These are phyloP conservation scores for Auriscalpium microsporum DNA, from an alignment of 768 basidiomycete species.

Conservation along the genomic window DNA sequence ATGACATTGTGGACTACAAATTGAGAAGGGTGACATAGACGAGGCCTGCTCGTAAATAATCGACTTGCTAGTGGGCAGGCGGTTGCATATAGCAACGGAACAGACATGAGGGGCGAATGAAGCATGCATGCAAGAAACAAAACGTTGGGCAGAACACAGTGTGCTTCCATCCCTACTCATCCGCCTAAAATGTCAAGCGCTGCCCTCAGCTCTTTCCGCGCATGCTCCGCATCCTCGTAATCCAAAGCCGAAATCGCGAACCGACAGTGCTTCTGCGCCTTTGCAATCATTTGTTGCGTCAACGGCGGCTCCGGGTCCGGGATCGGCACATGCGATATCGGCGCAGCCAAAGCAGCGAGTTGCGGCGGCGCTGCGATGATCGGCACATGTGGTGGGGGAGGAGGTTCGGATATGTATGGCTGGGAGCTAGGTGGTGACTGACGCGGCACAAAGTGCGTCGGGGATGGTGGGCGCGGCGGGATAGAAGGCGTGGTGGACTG, in stretches of 20 bases:
- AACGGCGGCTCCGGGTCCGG: conserved; percentile 24
- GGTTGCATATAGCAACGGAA: no score
- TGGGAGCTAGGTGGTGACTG: conserved; percentile 5
- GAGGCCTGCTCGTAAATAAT: no score
- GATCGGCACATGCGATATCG: conserved; percentile 3
- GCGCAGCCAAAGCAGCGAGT: not conserved
- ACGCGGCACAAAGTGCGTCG: conserved; percentile 6
- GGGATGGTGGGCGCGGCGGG: conserved; percentile 8
- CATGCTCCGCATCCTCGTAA: conserved; percentile 88
- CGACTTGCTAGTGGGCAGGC: no score
- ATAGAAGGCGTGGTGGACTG: not conserved
- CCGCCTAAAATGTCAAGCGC: conserved; percentile 65
- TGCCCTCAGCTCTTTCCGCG: conserved; percentile 69
- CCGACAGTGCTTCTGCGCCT: conserved; percentile 84
- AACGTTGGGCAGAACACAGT: no score
- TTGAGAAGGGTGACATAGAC: no score
- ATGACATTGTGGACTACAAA: no score
- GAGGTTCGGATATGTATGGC: not conserved
- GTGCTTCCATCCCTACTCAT: conserved; percentile 15
- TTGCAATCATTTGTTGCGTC: conserved; percentile 56
- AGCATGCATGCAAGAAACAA: no score
- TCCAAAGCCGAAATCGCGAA: conserved; percentile 95
- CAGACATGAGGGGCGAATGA: no score
- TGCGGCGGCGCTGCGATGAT: conserved; percentile 9
- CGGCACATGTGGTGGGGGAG: conserved; percentile 13